Conservation (phyloP, 1,284 basidiomycete species). For the Sphagnurus paluster region DNA sequence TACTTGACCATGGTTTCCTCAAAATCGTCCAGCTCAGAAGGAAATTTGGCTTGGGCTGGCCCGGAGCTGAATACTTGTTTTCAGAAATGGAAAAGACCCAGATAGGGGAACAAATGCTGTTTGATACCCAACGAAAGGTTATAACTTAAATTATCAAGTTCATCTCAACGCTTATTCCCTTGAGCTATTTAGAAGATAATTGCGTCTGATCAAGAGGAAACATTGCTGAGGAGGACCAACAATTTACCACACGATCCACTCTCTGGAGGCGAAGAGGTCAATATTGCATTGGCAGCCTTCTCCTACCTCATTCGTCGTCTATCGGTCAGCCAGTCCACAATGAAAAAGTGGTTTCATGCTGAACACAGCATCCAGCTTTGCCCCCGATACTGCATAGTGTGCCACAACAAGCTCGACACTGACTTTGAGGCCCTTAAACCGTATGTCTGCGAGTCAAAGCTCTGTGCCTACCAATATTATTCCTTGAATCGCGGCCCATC, state of each 20-base stretch:
- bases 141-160: constrained; percentile 5
- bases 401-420: constrained; percentile 53
- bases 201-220: constrained; percentile 48
- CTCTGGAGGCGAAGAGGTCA: constrained; percentile 37
- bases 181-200: constrained; percentile 35
- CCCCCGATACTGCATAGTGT: constrained; percentile 61
- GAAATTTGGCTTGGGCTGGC: constrained; percentile 58
- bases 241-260: constrained; percentile 57
- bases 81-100: constrained; percentile 49
- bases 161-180: not conserved
- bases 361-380: constrained; percentile 46
- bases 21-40: constrained; percentile 50
- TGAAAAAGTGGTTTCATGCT: not conserved
- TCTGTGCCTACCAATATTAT: constrained; percentile 68
- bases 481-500: constrained; percentile 59
- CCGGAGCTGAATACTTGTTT: constrained; percentile 57
- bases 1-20: constrained; percentile 54
- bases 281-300: constrained; percentile 58
- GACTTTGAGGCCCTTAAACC: constrained; percentile 63
- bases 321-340: constrained; percentile 36
- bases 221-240: constrained; percentile 36
- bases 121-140: constrained; percentile 33
- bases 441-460: constrained; percentile 59
- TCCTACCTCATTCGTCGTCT: constrained; percentile 60
- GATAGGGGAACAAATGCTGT: constrained; percentile 36